Conservation (phyloP, 306 rosid species). For the Begonia fuchsioides region DNA sequence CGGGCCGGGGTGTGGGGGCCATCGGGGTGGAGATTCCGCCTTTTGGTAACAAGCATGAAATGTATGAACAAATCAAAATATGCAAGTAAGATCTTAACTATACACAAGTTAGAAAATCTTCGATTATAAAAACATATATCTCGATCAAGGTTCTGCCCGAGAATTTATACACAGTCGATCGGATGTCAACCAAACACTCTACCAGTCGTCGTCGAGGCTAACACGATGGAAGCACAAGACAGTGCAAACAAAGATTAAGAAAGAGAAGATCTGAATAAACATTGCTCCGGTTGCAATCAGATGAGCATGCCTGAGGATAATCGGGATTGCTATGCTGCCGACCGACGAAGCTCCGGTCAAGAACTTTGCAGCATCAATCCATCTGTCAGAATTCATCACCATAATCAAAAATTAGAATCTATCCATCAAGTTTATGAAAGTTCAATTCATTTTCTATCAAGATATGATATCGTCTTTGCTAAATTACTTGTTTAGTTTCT, state of each 20-base stretch:
- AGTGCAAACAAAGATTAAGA: constrained; percentile 77
- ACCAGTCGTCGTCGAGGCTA: constrained; percentile 93
- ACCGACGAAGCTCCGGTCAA: constrained; percentile 89
- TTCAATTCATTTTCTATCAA: background rate
- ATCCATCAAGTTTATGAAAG: background rate
- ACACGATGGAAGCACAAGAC: constrained; percentile 92
- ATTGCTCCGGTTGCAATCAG: constrained; percentile 91
- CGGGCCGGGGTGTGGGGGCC: too few relatives aligned
- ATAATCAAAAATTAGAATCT: background rate
- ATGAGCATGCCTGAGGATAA: constrained; percentile 79
- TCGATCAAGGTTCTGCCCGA: too few relatives aligned
- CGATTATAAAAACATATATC: too few relatives aligned
- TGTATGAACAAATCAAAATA: too few relatives aligned
- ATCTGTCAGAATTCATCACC: constrained; percentile 26
- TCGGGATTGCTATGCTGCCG: constrained; percentile 91
- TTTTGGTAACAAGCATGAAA: too few relatives aligned
- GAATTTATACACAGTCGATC: too few relatives aligned
- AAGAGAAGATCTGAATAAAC: constrained; percentile 86
- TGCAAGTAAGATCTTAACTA: too few relatives aligned
- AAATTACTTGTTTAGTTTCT: too few relatives aligned
- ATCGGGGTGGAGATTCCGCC: too few relatives aligned
- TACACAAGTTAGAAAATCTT: too few relatives aligned
- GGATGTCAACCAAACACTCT: constrained; percentile 2
- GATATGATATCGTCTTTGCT: background rate
- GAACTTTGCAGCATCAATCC: constrained; percentile 94